A percentile compares a stretch with the other conserved stretches of the same genome.
Evolutionary conservation across 495 filamentous ascomycete genomes (phyloP).

Genomic region (Daldinia vernicosa): DNA sequence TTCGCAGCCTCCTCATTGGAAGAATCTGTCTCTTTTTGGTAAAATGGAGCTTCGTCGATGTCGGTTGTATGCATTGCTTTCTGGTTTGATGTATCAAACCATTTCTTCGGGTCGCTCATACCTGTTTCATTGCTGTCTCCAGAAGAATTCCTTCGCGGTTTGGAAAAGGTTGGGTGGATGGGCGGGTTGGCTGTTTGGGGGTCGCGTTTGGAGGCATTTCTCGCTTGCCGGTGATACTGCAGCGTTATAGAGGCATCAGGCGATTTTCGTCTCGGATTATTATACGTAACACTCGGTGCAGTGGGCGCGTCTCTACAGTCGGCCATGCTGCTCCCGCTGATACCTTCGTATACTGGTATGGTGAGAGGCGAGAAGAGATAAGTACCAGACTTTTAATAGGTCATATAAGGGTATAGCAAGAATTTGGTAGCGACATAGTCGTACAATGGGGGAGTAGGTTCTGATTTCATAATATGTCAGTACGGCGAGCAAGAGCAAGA

Average conservation of each 20-base stretch:
- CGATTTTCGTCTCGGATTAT: conserved; percentile 50
- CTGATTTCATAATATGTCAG: conserved; percentile 14
- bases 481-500: conserved; percentile 12
- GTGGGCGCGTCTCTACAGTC: conserved; percentile 41
- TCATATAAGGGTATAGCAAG: conserved; percentile 13
- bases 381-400: conserved; percentile 5
- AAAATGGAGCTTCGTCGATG: conserved; percentile 64
- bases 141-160: conserved; percentile 51
- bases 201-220: conserved; percentile 44
- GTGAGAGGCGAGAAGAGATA: not conserved
- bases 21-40: conserved; percentile 55
- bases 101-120: conserved; percentile 53
- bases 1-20: conserved; percentile 51
- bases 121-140: conserved; percentile 54
- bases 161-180: not conserved
- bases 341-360: conserved; percentile 38
- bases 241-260: conserved; percentile 54
- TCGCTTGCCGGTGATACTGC: conserved; percentile 51
- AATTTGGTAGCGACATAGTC: conserved; percentile 19
- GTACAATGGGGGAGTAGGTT: not conserved
- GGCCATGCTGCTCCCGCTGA: conserved; percentile 36
- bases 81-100: conserved; percentile 59
- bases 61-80: conserved; percentile 49
- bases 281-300: conserved; percentile 45
- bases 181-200: not conserved